Percentiles rank a stretch among this genome's conserved stretches.
phyloP scores from a whole-genome alignment of 2,329 filamentous ascomycete species.

The Pseudogymnoascus sp. region DNA sequence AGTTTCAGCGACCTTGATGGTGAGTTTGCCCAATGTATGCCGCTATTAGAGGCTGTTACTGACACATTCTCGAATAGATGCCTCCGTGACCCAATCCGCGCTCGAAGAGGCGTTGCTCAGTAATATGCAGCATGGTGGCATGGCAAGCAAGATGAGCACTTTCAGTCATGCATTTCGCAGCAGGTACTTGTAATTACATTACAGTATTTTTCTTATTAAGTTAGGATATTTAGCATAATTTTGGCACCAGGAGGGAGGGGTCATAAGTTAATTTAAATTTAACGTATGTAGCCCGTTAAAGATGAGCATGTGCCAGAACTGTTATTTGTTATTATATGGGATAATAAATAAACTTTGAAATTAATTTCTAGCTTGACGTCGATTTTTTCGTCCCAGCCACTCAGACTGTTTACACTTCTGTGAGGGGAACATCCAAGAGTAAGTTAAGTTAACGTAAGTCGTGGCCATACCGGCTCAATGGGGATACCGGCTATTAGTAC shows the following conservation, averaged over 20 bases:
- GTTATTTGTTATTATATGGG: not conserved
- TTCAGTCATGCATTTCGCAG: slow-evolving; percentile 61
- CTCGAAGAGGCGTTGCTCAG: slow-evolving; percentile 72
- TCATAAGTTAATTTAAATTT: not conserved
- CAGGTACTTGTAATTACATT: slow-evolving; percentile 39
- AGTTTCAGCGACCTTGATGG: slow-evolving; percentile 83
- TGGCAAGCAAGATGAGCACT: slow-evolving; percentile 59
- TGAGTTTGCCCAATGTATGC: slow-evolving; percentile 27
- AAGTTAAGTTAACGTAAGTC: too few species aligned
- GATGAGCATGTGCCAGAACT: not conserved
- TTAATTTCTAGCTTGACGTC: not conserved
- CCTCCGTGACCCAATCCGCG: slow-evolving; percentile 73
- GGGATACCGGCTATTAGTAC: too few species aligned
- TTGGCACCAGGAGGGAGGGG: not conserved
- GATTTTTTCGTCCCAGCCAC: not conserved
- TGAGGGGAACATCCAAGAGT: not conserved
- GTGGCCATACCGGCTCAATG: too few species aligned
- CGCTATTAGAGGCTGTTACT: not conserved
- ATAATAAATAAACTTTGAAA: not conserved
- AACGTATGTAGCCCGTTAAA: not conserved
- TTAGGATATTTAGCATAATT: not conserved
- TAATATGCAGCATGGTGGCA: slow-evolving; percentile 58
- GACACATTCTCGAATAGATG: slow-evolving; percentile 45
- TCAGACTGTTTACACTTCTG: not conserved
- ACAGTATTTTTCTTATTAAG: not conserved